Percentiles rank a stretch among this genome's conserved stretches.
Evolutionary conservation across 1,284 basidiomycete species (phyloP).

Genomic region (Coniferiporia sulphurascens): DNA sequence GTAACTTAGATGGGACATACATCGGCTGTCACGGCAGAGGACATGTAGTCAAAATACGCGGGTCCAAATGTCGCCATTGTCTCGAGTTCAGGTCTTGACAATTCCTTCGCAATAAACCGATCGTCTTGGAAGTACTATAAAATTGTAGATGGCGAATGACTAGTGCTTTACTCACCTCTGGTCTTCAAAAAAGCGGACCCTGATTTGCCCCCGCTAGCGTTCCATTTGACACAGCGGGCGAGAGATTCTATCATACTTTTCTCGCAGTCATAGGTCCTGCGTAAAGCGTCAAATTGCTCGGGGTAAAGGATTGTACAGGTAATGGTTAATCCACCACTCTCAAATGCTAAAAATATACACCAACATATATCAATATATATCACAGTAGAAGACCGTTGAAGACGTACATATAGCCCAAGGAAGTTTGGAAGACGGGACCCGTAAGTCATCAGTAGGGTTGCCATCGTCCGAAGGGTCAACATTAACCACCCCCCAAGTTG

Average conservation of each 20-base stretch:
- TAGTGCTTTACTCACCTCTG: conserved; percentile 49
- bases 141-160: background rate
- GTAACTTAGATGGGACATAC: conserved; percentile 38
- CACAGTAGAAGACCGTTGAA: conserved; percentile 2
- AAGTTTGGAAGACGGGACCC: conserved; percentile 70
- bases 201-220: conserved; percentile 86
- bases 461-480: conserved; percentile 57
- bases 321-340: conserved; percentile 88
- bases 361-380: background rate
- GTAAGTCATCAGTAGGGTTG: conserved; percentile 73
- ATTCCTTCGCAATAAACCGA: conserved; percentile 97
- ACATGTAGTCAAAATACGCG: conserved; percentile 97
- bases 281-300: conserved; percentile 94
- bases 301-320: conserved; percentile 95
- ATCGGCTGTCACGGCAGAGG: conserved; percentile 74
- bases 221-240: conserved; percentile 94
- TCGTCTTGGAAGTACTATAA: conserved; percentile 52
- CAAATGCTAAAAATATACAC: conserved; percentile 74
- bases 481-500: conserved; percentile 85
- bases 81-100: conserved; percentile 89
- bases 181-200: conserved; percentile 97
- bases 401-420: conserved; percentile 75
- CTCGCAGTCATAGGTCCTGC: conserved; percentile 90
- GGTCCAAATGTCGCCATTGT: conserved; percentile 97
- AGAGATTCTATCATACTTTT: conserved; percentile 92